Evolutionary conservation across 305 asterid species (phyloP).

Genomic region (Fraxinus xanthoxyloides): DNA sequence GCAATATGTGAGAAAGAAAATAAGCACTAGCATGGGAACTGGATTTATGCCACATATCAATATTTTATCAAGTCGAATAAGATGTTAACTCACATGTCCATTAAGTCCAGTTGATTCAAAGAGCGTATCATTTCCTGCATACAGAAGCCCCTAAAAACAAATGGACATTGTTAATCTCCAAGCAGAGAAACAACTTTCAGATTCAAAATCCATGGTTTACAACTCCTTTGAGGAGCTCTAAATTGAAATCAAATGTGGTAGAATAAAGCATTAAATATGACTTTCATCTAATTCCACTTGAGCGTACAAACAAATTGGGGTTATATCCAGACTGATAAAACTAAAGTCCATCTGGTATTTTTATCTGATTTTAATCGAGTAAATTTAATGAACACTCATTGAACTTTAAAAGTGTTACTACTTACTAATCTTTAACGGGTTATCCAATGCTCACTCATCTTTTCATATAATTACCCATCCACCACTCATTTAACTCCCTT

Average conservation of each 20-base stretch:
- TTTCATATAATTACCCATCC: background rate
- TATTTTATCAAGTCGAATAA: background rate
- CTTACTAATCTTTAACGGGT: background rate
- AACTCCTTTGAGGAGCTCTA: background rate
- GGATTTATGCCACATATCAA: background rate
- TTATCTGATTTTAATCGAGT: background rate
- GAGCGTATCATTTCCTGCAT: slow-evolving; percentile 60
- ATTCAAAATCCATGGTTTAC: background rate
- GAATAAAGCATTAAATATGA: slow-evolving; percentile 6
- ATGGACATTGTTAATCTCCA: slow-evolving; percentile 12
- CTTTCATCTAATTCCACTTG: slow-evolving; percentile 6
- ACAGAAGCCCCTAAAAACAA: slow-evolving; percentile 57
- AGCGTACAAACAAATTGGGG: background rate
- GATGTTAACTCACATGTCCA: slow-evolving; percentile 51
- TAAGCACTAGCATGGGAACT: background rate
- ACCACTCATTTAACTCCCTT: background rate
- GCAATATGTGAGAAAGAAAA: background rate
- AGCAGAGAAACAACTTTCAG: slow-evolving; percentile 8
- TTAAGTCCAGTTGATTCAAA: slow-evolving; percentile 68
- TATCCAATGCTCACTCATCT: background rate
- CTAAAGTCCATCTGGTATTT: background rate
- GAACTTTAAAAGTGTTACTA: no score
- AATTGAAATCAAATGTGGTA: background rate
- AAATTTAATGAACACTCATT: no score
- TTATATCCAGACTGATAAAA: background rate